phyloP scores from a whole-genome alignment of 345 rosid species.

The Dipteronia sinensis region DNA sequence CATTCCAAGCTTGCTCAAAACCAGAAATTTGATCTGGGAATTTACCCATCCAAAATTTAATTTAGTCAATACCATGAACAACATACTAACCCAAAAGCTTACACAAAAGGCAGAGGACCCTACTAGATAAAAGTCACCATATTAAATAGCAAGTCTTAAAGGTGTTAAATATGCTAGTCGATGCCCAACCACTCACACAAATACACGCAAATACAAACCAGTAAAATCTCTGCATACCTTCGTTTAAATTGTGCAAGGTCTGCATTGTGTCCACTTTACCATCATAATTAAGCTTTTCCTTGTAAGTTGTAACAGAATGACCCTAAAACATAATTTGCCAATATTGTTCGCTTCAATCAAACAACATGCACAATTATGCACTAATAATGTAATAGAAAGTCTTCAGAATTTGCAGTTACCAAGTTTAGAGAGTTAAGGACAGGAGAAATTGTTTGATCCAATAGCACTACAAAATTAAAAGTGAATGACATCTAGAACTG shows the following conservation, averaged over 20 bases:
- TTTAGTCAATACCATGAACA: background rate
- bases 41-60: constrained; percentile 4
- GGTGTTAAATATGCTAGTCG: background rate
- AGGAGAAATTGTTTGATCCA: no score
- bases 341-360: no score
- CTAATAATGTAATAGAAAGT: no score
- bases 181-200: background rate
- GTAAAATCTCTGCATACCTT: constrained; percentile 44
- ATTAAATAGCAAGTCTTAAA: background rate
- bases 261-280: constrained; percentile 75
- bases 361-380: no score
- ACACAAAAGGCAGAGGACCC: background rate
- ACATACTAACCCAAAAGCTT: background rate
- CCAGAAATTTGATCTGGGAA: constrained; percentile 59
- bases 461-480: no score
- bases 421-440: no score
- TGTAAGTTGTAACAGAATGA: constrained; percentile 56
- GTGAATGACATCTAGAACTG: no score
- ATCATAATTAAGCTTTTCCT: constrained; percentile 75
- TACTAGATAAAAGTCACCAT: background rate
- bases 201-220: background rate
- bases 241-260: constrained; percentile 78
- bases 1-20: constrained; percentile 79
- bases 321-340: no score
- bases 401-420: no score